Evolutionary conservation across 176 grass and related monocot genomes (phyloP).

Genomic region (Thinopyrum elongatum): DNA sequence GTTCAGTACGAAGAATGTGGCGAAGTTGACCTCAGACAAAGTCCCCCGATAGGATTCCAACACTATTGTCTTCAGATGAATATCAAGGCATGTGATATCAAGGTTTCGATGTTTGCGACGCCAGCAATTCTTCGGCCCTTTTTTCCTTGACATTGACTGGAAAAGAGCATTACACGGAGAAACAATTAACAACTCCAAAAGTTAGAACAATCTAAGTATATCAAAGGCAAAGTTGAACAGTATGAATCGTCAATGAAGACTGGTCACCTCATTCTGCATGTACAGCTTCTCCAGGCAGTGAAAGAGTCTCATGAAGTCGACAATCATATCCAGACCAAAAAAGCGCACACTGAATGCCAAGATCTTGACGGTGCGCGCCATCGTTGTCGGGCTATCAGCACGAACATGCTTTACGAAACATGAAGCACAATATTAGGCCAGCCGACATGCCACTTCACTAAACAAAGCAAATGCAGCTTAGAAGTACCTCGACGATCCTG

Average conservation of each 20-base stretch:
- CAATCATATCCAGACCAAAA: no score
- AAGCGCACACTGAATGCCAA: no score
- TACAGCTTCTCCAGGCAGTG: no score
- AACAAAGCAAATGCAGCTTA: no score
- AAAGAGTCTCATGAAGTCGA: no score
- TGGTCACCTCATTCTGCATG: not conserved
- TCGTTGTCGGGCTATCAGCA: no score
- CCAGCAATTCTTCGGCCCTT: not conserved
- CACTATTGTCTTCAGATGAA: not conserved
- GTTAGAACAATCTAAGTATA: not conserved
- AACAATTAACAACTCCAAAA: not conserved
- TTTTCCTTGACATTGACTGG: not conserved
- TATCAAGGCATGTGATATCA: not conserved
- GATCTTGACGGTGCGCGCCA: no score
- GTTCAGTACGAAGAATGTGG: not conserved
- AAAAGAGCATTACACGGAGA: not conserved
- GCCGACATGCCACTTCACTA: no score
- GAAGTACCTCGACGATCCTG: no score
- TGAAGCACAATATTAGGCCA: no score
- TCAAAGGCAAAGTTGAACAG: not conserved
- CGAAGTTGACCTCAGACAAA: not conserved
- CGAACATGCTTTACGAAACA: no score
- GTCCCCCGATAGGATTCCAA: not conserved
- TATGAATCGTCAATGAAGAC: not conserved
- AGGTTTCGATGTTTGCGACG: not conserved